Conservation (phyloP, 106 monocot genomes). For the Platanthera zijinensis region DNA sequence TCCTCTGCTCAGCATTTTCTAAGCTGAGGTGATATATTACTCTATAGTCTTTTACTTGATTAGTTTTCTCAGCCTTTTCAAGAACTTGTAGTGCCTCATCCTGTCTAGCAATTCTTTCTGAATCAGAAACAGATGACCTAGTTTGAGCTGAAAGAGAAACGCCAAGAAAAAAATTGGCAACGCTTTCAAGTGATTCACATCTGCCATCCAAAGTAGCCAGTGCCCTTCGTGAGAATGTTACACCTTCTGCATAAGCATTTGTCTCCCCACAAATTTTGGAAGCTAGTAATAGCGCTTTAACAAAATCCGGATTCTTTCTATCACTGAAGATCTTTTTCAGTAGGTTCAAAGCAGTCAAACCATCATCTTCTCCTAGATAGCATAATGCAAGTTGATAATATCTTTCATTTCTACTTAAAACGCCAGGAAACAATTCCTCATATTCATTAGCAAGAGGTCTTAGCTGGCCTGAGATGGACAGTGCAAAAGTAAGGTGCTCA, state of each 20-base stretch:
- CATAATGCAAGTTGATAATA: constrained; percentile 77
- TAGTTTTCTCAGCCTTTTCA: constrained; percentile 40
- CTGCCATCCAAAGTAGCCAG: constrained; percentile 23
- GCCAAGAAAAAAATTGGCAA: constrained; percentile 60
- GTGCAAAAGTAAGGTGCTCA: constrained; percentile 74
- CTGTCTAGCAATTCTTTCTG: constrained; percentile 52
- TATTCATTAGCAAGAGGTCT: constrained; percentile 37
- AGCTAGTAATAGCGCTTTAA: constrained; percentile 68
- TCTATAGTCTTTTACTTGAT: constrained; percentile 36
- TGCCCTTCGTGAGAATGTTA: constrained; percentile 50
- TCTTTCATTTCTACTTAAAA: constrained; percentile 51
- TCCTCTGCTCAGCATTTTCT: constrained; percentile 87
- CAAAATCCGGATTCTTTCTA: constrained; percentile 46
- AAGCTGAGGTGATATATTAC: constrained; percentile 54
- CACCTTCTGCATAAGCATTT: constrained; percentile 41
- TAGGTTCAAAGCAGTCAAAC: constrained; percentile 54
- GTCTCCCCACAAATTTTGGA: constrained; percentile 62
- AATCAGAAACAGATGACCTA: constrained; percentile 46
- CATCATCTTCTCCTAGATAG: constrained; percentile 62
- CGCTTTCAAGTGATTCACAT: constrained; percentile 32
- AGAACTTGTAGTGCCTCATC: constrained; percentile 61
- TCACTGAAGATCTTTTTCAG: constrained; percentile 52
- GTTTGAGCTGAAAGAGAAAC: constrained; percentile 61
- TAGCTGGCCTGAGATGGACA: constrained; percentile 64
- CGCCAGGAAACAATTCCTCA: constrained; percentile 62